Percentiles rank a stretch among this genome's conserved stretches.
phyloP scores from a whole-genome alignment of 129 eudicot species.

The Flaveria bidentis region DNA sequence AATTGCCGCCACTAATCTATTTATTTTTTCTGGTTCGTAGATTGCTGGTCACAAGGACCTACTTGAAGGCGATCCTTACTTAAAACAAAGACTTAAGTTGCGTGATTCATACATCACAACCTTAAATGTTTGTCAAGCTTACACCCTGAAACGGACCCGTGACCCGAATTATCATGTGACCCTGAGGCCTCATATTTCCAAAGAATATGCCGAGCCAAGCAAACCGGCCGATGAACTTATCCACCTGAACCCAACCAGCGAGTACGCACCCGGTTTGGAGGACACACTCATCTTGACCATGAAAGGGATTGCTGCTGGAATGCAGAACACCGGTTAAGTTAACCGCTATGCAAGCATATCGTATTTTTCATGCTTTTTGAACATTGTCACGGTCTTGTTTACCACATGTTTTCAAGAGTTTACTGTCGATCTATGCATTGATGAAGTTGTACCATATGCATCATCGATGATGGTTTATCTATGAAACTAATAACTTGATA shows the following conservation, averaged over 20 bases:
- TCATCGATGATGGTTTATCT: constrained; percentile 32
- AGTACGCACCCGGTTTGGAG: constrained; percentile 97
- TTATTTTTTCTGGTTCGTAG: constrained; percentile 35
- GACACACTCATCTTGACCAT: constrained; percentile 96
- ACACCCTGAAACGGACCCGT: constrained; percentile 83
- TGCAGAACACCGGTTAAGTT: constrained; percentile 93
- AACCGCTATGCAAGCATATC: background rate
- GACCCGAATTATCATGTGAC: constrained; percentile 77
- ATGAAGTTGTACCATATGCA: constrained; percentile 28
- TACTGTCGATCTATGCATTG: constrained; percentile 24
- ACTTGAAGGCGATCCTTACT: constrained; percentile 86
- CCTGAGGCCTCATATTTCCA: constrained; percentile 80
- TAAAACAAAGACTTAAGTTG: constrained; percentile 78
- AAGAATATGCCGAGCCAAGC: constrained; percentile 70
- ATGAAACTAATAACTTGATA: constrained; percentile 13
- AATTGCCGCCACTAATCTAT: background rate
- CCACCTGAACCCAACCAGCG: constrained; percentile 82
- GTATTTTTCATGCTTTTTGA: constrained; percentile 14
- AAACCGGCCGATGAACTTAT: constrained; percentile 80
- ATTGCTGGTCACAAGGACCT: constrained; percentile 95
- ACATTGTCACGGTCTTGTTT: constrained; percentile 28
- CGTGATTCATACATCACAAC: constrained; percentile 94
- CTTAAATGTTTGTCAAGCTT: constrained; percentile 78
- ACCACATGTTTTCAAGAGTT: constrained; percentile 33
- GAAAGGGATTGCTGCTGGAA: constrained; percentile 99